Evolutionary conservation across 495 filamentous ascomycete species (phyloP).

Genomic region (Hypoxylon lenormandii): DNA sequence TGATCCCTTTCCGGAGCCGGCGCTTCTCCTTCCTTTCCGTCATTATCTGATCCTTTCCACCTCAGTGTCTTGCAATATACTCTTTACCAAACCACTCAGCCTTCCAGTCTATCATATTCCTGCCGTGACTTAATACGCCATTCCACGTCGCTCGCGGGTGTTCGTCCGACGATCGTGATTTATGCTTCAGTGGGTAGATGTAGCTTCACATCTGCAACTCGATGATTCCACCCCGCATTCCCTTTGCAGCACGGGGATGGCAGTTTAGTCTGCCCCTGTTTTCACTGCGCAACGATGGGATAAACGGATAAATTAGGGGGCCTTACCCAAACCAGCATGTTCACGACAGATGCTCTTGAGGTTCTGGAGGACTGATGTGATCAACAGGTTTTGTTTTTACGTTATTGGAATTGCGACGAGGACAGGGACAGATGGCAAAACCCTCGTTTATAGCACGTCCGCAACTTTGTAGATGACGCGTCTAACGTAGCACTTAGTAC

Average conservation of each 20-base stretch:
- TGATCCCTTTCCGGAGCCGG: background rate
- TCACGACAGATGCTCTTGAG: background rate
- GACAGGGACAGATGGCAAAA: slow-evolving; percentile 37
- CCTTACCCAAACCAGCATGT: slow-evolving; percentile 12
- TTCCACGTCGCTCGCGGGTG: no score
- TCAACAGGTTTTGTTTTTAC: slow-evolving; percentile 20
- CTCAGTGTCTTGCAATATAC: background rate
- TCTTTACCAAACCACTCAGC: no score
- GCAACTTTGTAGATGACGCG: slow-evolving; percentile 26
- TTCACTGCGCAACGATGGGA: slow-evolving; percentile 10
- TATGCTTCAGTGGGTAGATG: no score
- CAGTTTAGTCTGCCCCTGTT: slow-evolving; percentile 3
- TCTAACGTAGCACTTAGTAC: slow-evolving; percentile 26
- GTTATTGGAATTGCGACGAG: slow-evolving; percentile 20
- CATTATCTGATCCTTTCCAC: background rate
- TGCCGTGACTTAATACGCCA: no score
- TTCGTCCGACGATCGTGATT: no score
- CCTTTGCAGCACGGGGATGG: slow-evolving; percentile 15
- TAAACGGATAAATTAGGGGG: slow-evolving; percentile 24
- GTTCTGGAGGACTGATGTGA: slow-evolving; percentile 1
- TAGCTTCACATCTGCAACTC: slow-evolving; percentile 2
- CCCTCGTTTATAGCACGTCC: slow-evolving; percentile 7
- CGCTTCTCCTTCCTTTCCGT: background rate
- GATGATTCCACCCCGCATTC: slow-evolving; percentile 20
- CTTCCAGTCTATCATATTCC: no score